Evolutionary conservation across 2,329 filamentous ascomycete genomes (phyloP), one percentile per base, ranked within the genome.

Genomic region (Dendryphion nanum): DNA sequence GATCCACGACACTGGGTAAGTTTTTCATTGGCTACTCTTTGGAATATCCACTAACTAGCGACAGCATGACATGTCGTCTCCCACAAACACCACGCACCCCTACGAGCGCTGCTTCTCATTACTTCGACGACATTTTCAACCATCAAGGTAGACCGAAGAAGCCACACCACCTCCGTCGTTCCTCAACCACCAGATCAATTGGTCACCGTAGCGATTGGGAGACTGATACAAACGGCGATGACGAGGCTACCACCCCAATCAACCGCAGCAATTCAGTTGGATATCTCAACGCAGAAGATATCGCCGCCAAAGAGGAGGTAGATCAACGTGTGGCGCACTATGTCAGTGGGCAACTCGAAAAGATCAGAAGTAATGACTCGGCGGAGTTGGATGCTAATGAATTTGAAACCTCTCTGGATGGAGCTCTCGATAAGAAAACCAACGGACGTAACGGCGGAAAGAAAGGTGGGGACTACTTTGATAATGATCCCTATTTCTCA

Each of bases 1-100:
- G 81, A 97, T 97, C 43, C 91, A 97, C 55, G 93, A 97, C 60
- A 96, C 91, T 51, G 91, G 90, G 87, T 93, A 82, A 73, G 83
- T 70, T 48, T 19, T 29, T n/a, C 18, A 5, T 32, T 29, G 15
- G n/a, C 12, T 24, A 5, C 6, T 6, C 3, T 10, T 13, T 24
- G 18, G 16, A 13, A 18, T 26, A 17, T 17, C 28, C 24, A 12
- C 32, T 8, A 42, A 56, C 74, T 81, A 67, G 80, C 63, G 30
- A 29, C 49, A 91, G 87, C 51, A 78, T 94, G 60, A 93, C 82
- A 63, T 95, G 90, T 64, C 87, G 90, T 56, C 81, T 95, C 12
- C 90, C 91, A 1, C 89, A 96, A 58, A 97, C 93, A 1, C 93
- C 93, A 12, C 86, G 89, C 34, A 94, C 89, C 3, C 90, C 91